Base-by-base conservation (phyloP, 805 yeast genomes). In the Hanseniaspora hatyaiensis region DNA sequence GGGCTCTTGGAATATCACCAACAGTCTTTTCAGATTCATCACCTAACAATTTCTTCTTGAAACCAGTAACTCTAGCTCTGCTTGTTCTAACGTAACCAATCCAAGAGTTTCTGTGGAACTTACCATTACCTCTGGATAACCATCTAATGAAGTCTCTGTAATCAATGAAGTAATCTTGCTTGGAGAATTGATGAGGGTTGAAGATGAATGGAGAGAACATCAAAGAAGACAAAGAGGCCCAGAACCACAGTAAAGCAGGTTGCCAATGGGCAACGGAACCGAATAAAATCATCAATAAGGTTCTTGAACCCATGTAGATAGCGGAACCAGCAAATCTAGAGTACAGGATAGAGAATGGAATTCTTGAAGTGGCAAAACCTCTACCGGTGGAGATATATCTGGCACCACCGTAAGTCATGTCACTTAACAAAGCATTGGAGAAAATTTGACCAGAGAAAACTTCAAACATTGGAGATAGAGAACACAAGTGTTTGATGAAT, bases 181-280 rank as follows among this genome's bases (percentile, higher is more conserved):
- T 82, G 44, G 96, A 78, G 66, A 88, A 92, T 71, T 92, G 97
- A 69, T 89, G 96, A 40, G 98, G 98, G 69, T 92, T 92, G 77
- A 86, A 92, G 52, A 92, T 61, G 65, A 89, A 87, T 59, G 98
- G 98, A 41, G 97, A 81, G 57, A 86, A 77, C 68, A 86, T 74
- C 68, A 92, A 73, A 3, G 97, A 84, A 40, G 87, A 72, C 57
- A 87, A 70, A 16, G 95, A 82, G 51, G 92, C 81, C 96, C 97
- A 92, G 77, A 92, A 92, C 96, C 96, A 92, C 53, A 89, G 66
- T 57, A 92, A 71, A 36, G 96, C 84, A 20, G 95, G 82, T 67
- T 85, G 94, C 97, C 97, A 82, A 59, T 77, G 78, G 24, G 87
- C 73, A 56, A 78, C 77, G 16, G 87, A 74, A 59, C 83, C 86